Evolutionary conservation across 768 basidiomycete genomes (phyloP), one percentile per base, ranked within the genome.

Genomic region (Boletus subparvulus): DNA sequence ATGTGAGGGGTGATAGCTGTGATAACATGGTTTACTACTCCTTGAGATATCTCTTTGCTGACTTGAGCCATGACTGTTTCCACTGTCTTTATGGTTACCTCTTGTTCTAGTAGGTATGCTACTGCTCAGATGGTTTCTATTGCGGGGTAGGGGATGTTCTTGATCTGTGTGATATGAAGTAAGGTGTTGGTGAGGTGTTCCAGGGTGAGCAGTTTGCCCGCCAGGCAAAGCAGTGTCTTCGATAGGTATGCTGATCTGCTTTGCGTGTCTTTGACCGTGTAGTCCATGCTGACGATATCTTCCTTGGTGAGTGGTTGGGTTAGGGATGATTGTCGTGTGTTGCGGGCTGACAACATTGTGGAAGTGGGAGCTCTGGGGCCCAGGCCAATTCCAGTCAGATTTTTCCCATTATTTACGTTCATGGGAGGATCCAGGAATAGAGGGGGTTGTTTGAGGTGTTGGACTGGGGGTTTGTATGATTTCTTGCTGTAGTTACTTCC

Each of bases 61-160:
- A 50, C 1, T 5, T 21, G 39, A 1, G 16, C 1, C 0, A 3
- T 0, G 0, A 50, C 13, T 1, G 5, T 5, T 0, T n/a, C n/a
- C 0, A 30, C 50, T 0, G 10, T 16, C 12, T 16, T 21, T 8
- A 24, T 6, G 9, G 6, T 8, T 1, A 4, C 16, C 13, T 44
- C 42, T 3, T 26, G 21, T 6, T 52, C 42, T 4, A 52, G 8
- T 0, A 52, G 41, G 21, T 33, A 51, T 3, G 41, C 32, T 0
- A 52, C 41, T 1, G 32, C 21, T 1, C 10, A 10, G 0, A 52
- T 52, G 0, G 50, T 32, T 26, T 43, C 21, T 0, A 26, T 26
- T 0, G 21, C 21, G 2, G 32, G 21, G 1, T 16, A 2, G 9
- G 42, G 32, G 0, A 52, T 6, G 3, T 13, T n/a, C 3, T 28